These are phyloP conservation scores for Microcos paniculata DNA, from an alignment of 345 rosid genomes.

Conservation along the genomic window DNA sequence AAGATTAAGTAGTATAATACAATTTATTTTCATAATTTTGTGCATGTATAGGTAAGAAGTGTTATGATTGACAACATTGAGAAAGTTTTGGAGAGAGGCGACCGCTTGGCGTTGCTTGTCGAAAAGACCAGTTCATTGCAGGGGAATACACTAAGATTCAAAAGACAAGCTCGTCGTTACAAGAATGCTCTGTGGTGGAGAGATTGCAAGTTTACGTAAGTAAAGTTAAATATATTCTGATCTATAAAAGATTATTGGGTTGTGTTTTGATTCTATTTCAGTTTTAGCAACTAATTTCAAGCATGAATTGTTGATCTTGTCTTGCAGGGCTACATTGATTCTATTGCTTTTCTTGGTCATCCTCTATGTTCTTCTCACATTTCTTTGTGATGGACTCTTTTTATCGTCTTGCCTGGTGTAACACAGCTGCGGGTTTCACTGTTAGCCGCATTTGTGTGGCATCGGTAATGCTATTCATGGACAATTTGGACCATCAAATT, in stretches of 20 bases:
- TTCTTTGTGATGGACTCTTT: conserved; percentile 31
- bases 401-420: conserved; percentile 28
- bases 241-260: background rate
- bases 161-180: conserved; percentile 36
- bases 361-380: conserved; percentile 25
- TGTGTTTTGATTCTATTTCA: background rate
- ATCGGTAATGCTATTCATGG: background rate
- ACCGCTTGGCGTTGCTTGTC: conserved; percentile 43
- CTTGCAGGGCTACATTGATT: conserved; percentile 34
- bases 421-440: background rate
- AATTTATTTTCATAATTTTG: background rate
- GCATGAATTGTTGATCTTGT: background rate
- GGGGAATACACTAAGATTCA: conserved; percentile 41
- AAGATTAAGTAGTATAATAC: background rate
- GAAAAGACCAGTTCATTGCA: conserved; percentile 44
- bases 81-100: conserved; percentile 49
- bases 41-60: conserved; percentile 31
- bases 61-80: conserved; percentile 57
- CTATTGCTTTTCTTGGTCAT: conserved; percentile 25
- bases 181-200: conserved; percentile 47
- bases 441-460: background rate
- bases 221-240: background rate
- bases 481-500: background rate
- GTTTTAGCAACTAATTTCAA: background rate
- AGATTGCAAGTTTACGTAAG: conserved; percentile 48